Conservation (phyloP, 768 basidiomycete species). For the Fomitopsis serialis region DNA sequence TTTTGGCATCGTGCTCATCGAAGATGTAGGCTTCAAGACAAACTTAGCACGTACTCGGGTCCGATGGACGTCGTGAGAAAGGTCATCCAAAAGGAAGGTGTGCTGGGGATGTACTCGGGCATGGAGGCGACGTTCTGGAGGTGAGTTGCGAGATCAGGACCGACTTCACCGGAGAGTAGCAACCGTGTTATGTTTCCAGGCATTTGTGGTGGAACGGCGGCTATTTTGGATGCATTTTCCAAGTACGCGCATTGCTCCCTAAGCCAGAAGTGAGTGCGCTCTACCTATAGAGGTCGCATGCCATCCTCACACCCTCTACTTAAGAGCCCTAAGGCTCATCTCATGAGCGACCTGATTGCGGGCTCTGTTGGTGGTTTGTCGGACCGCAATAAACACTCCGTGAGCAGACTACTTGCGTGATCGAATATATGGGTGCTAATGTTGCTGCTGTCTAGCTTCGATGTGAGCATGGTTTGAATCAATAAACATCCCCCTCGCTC, state of each 20-base stretch:
- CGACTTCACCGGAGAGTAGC: neutral
- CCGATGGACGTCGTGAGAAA: constrained; percentile 88
- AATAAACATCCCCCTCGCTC: neutral
- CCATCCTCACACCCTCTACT: neutral
- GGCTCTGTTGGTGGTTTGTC: constrained; percentile 84
- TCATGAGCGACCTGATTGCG: constrained; percentile 90
- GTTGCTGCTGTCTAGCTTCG: constrained; percentile 31
- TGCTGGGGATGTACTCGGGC: constrained; percentile 80
- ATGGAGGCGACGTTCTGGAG: constrained; percentile 99
- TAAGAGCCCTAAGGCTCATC: constrained; percentile 59
- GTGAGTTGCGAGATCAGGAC: constrained; percentile 34
- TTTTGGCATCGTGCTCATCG: neutral
- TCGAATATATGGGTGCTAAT: neutral
- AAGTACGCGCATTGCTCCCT: constrained; percentile 74
- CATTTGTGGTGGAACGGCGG: constrained; percentile 94
- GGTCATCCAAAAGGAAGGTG: constrained; percentile 69
- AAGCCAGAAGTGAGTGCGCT: constrained; percentile 87
- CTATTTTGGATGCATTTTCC: constrained; percentile 91
- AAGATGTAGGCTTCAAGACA: constrained; percentile 77
- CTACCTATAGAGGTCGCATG: no score
- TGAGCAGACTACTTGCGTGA: constrained; percentile 28
- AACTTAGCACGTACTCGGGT: constrained; percentile 83
- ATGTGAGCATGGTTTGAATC: constrained; percentile 28
- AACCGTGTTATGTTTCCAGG: constrained; percentile 28
- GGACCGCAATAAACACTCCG: constrained; percentile 95